Conservation (phyloP, 768 basidiomycete genomes). For the Russula virescens region DNA sequence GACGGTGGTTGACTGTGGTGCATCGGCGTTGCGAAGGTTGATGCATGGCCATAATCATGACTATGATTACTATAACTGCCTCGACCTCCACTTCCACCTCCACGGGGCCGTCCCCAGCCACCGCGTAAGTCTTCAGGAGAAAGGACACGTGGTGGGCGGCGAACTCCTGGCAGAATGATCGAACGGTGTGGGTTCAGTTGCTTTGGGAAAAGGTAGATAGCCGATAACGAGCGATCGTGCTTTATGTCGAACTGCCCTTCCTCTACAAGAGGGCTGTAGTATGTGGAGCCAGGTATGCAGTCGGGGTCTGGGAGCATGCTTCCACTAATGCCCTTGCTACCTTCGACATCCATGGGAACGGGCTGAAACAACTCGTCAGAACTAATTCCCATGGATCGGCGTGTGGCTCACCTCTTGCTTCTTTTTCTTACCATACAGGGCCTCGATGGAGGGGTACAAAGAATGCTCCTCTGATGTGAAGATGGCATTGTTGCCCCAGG, state of each 20-base stretch:
- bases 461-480: slow-evolving; percentile 81
- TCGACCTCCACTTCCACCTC: slow-evolving; percentile 43
- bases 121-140: slow-evolving; percentile 65
- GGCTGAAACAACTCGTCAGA: slow-evolving; percentile 46
- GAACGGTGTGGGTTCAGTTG: slow-evolving; percentile 85
- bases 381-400: neutral
- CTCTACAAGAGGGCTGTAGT: slow-evolving; percentile 62
- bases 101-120: slow-evolving; percentile 40
- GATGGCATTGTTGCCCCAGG: slow-evolving; percentile 76
- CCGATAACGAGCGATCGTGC: slow-evolving; percentile 84
- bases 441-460: slow-evolving; percentile 82
- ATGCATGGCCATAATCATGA: slow-evolving; percentile 6
- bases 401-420: slow-evolving; percentile 57
- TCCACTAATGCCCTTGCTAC: slow-evolving; percentile 78
- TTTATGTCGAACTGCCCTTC: slow-evolving; percentile 70
- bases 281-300: slow-evolving; percentile 89
- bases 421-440: slow-evolving; percentile 86
- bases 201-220: slow-evolving; percentile 82
- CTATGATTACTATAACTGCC: slow-evolving; percentile 29
- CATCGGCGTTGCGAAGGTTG: slow-evolving; percentile 9
- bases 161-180: slow-evolving; percentile 68
- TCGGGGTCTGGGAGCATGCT: slow-evolving; percentile 76
- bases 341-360: slow-evolving; percentile 56
- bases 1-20: slow-evolving; percentile 11
- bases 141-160: slow-evolving; percentile 52